Evolutionary conservation across 371 early-diverging fungal species (phyloP).

Genomic region (Apophysomyces trapeziformis): DNA sequence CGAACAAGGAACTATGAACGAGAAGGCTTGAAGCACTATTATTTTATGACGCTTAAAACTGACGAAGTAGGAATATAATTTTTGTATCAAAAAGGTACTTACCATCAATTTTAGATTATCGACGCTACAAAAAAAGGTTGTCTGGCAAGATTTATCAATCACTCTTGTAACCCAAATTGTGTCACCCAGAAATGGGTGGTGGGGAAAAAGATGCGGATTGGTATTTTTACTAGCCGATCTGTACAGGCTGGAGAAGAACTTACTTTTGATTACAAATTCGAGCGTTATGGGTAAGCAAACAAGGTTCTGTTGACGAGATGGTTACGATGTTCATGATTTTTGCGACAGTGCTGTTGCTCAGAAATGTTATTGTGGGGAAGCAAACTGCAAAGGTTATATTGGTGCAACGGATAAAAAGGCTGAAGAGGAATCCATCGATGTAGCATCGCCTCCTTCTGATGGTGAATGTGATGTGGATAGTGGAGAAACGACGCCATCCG

Average conservation of each 20-base stretch:
- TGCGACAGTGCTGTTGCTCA: slow-evolving; percentile 79
- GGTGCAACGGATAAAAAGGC: slow-evolving; percentile 69
- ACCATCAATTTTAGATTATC: slow-evolving; percentile 62
- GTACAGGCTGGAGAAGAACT: slow-evolving; percentile 83
- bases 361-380: slow-evolving; percentile 90
- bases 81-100: not conserved
- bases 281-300: slow-evolving; percentile 65
- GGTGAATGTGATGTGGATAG: slow-evolving; percentile 42
- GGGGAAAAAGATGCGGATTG: slow-evolving; percentile 76
- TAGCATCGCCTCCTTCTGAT: slow-evolving; percentile 21
- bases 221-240: slow-evolving; percentile 76
- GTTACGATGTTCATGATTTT: not conserved
- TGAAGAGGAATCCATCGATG: slow-evolving; percentile 41
- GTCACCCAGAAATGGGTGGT: slow-evolving; percentile 89
- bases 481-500: slow-evolving; percentile 27
- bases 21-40: slow-evolving; percentile 90
- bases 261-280: slow-evolving; percentile 95
- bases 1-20: slow-evolving; percentile 80
- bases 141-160: slow-evolving; percentile 92
- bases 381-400: slow-evolving; percentile 89
- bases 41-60: slow-evolving; percentile 93
- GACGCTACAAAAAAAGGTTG: slow-evolving; percentile 95
- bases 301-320: not conserved
- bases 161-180: slow-evolving; percentile 93
- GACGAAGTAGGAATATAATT: slow-evolving; percentile 69